A percentile compares a stretch with the other conserved stretches of the same genome.
phyloP scores from a whole-genome alignment of 1,284 basidiomycete species.

The Cutaneotrichosporon cavernicola region DNA sequence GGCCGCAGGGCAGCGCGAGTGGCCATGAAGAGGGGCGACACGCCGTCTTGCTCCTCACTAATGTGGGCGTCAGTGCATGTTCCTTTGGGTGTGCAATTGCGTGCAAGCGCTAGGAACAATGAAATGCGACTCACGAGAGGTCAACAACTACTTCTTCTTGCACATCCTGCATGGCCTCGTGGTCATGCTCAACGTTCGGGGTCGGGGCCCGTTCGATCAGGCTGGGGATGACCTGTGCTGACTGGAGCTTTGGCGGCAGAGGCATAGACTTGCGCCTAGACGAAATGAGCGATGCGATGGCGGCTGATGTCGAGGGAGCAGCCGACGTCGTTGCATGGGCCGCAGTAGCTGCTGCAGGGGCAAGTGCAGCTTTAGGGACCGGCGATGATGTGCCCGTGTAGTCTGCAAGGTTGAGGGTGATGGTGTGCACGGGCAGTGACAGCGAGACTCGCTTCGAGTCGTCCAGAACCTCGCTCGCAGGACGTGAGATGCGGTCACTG shows the following conservation, averaged over 20 bases:
- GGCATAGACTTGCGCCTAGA: conserved; percentile 13
- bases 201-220: neutral
- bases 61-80: conserved; percentile 13
- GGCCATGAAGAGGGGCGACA: conserved; percentile 31
- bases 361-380: conserved; percentile 13
- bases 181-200: neutral
- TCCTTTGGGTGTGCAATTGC: neutral
- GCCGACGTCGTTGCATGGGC: conserved; percentile 5
- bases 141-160: conserved; percentile 12
- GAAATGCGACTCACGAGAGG: conserved; percentile 18
- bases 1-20: conserved; percentile 36
- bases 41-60: conserved; percentile 21
- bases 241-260: neutral
- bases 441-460: conserved; percentile 29
- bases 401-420: conserved; percentile 47
- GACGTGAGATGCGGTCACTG: conserved; percentile 25
- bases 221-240: neutral
- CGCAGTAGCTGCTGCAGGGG: conserved; percentile 10
- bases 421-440: conserved; percentile 37
- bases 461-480: conserved; percentile 37
- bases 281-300: neutral
- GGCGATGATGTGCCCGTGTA: conserved; percentile 29
- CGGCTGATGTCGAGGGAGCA: neutral
- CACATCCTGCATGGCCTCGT: neutral
- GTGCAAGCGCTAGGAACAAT: neutral